phyloP scores from a whole-genome alignment of 495 filamentous ascomycete genomes.

The Trichoderma reesei region DNA sequence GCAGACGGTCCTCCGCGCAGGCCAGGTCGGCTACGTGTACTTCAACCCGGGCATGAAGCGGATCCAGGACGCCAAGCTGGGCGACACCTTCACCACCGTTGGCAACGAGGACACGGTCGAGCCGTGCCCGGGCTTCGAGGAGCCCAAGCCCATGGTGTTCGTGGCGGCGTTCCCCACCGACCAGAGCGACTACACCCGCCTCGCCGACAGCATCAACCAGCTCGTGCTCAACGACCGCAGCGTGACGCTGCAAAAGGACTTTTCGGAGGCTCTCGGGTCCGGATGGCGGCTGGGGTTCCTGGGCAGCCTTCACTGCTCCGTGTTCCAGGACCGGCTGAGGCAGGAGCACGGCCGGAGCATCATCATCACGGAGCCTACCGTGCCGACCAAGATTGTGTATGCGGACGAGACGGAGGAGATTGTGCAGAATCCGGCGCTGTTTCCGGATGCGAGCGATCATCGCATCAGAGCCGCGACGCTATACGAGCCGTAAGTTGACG shows the following conservation, averaged over 20 bases:
- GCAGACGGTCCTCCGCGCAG: slow-evolving; percentile 69
- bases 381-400: slow-evolving; percentile 80
- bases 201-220: slow-evolving; percentile 93
- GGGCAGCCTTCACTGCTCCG: slow-evolving; percentile 93
- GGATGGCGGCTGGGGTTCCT: slow-evolving; percentile 92
- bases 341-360: slow-evolving; percentile 92
- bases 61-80: slow-evolving; percentile 89
- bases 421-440: slow-evolving; percentile 75
- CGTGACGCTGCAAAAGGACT: slow-evolving; percentile 87
- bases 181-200: slow-evolving; percentile 71
- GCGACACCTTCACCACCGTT: slow-evolving; percentile 85
- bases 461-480: slow-evolving; percentile 44
- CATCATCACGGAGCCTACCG: slow-evolving; percentile 93
- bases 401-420: slow-evolving; percentile 60
- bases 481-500: slow-evolving; percentile 53
- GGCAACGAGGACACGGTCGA: slow-evolving; percentile 69
- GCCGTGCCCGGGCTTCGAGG: slow-evolving; percentile 85
- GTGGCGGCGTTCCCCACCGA: slow-evolving; percentile 93
- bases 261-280: slow-evolving; percentile 83
- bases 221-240: slow-evolving; percentile 90
- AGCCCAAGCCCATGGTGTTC: slow-evolving; percentile 98
- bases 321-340: slow-evolving; percentile 92
- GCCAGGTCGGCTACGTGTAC: slow-evolving; percentile 90
- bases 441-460: slow-evolving; percentile 63
- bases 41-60: slow-evolving; percentile 98